These are phyloP conservation scores for Cryptococcus sp. DNA, from an alignment of 1,284 basidiomycete species.

Conservation along the genomic window DNA sequence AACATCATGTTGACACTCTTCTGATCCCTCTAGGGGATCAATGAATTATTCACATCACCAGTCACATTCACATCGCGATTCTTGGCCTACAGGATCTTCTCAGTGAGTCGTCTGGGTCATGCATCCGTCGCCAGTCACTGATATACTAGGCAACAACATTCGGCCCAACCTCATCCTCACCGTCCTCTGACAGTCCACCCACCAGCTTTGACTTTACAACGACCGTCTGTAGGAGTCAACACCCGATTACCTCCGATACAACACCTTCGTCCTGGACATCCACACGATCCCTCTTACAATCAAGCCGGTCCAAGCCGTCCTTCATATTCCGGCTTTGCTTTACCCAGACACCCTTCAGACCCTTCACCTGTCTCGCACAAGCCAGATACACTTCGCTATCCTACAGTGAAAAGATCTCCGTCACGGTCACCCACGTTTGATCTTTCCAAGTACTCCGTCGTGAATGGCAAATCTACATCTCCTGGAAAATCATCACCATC, in stretches of 20 bases:
- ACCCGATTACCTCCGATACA: neutral
- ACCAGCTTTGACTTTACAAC: neutral
- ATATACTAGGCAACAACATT: neutral
- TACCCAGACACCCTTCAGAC: neutral
- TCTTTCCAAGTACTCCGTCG: neutral
- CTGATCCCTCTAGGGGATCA: neutral
- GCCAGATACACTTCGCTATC: neutral
- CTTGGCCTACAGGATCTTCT: neutral
- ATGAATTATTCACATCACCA: neutral
- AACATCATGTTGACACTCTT: neutral
- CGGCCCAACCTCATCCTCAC: neutral
- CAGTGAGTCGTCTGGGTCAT: too few species aligned
- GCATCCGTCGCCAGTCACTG: too few species aligned
- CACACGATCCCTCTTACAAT: neutral
- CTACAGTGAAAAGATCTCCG: neutral
- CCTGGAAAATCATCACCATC: neutral
- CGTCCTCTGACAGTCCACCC: neutral
- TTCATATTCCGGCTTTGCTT: neutral
- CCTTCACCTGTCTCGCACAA: neutral
- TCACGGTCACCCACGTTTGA: constrained; percentile 1
- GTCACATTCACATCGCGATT: neutral
- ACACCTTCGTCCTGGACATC: neutral
- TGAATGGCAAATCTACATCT: neutral
- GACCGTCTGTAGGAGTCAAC: neutral
- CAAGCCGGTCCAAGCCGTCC: neutral